Evolutionary conservation across 176 grass and related monocot species (phyloP), one percentile per base, ranked within the genome.

Genomic region (Eragrostis curvula): DNA sequence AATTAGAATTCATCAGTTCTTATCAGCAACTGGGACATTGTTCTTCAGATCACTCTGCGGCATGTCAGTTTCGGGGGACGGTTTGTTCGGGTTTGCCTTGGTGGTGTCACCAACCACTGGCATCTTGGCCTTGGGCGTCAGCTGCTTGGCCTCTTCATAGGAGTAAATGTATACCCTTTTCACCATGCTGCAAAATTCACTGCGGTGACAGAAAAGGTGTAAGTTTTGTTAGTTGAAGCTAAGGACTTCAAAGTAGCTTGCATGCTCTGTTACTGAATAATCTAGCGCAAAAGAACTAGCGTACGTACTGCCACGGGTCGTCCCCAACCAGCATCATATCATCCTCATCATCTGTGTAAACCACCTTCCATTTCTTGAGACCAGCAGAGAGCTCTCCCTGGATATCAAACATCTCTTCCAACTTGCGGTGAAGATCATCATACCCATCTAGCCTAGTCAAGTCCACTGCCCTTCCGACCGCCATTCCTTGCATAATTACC

Each of bases 401-500:
- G 81, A 96, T 96, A 66, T 93, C 88, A 63, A 96, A 96, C 93
- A 96, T 91, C 78, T 90, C 84, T 73, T 96, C 93, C 44, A 96
- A 72, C 68, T 93, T 91, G 12, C 15, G 9, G 43, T 61, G 77
- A 51, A 96, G 77, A 71, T 93, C 85, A 48, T 72, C 71, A 13
- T 96, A 96, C 29, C 90, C 90, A 64, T 90, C 66, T 40, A 96
- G 16, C 62, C 71, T 87, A 53, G 87, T 83, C 58, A 96, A 70
- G 76, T 90, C 93, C 24, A 93, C 90, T 52, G 93, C 93, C 85
- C 93, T 84, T 47, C 90, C 93, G 39, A 96, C 90, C 8, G 86
- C 93, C 77, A 88, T 89, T 82, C 93, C 93, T 87, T 96, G 88
- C 93, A 93, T 96, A 71, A 90, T 91, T 71, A 96, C 93, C 93